Conservation (phyloP, 2,329 filamentous ascomycete genomes). For the Helminthosporium solani region DNA sequence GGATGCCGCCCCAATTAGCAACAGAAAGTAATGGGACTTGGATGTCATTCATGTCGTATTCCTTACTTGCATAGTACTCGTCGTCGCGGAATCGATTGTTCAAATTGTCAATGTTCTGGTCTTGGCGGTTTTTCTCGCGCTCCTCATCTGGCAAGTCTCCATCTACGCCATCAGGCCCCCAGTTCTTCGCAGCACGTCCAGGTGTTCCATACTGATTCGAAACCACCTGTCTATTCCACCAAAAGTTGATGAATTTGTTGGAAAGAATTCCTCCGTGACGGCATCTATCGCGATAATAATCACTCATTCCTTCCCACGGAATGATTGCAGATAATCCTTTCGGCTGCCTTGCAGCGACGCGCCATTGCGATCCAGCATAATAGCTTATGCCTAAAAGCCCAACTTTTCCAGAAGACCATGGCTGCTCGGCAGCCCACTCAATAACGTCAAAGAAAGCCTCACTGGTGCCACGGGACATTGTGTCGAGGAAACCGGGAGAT, state of each 20-base stretch:
- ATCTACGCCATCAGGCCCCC: conserved; percentile 59
- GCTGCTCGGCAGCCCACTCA: conserved; percentile 54
- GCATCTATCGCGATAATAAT: conserved; percentile 53
- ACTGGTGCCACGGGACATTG: conserved; percentile 55
- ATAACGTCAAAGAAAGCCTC: conserved; percentile 55
- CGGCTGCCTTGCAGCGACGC: conserved; percentile 54
- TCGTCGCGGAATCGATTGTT: conserved; percentile 62
- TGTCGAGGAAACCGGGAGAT: conserved; percentile 54
- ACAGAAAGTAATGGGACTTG: conserved; percentile 67
- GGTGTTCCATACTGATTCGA: conserved; percentile 67
- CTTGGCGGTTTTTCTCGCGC: conserved; percentile 50
- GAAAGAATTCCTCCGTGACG: conserved; percentile 45
- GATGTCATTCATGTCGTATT: conserved; percentile 65
- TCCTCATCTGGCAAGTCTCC: conserved; percentile 58
- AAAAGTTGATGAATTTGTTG: conserved; percentile 50
- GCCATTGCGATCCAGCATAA: conserved; percentile 57
- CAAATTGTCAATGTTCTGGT: conserved; percentile 35
- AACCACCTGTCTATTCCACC: conserved; percentile 68
- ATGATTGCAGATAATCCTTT: conserved; percentile 55
- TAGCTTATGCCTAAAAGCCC: conserved; percentile 55
- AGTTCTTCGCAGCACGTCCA: conserved; percentile 52
- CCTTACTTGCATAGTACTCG: conserved; percentile 63
- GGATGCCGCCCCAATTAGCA: conserved; percentile 70
- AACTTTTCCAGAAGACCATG: conserved; percentile 54
- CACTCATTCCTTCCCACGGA: conserved; percentile 59